Evolutionary conservation across 1,284 basidiomycete genomes (phyloP), one percentile per base, ranked within the genome.

Genomic region (Tilletia indica): DNA sequence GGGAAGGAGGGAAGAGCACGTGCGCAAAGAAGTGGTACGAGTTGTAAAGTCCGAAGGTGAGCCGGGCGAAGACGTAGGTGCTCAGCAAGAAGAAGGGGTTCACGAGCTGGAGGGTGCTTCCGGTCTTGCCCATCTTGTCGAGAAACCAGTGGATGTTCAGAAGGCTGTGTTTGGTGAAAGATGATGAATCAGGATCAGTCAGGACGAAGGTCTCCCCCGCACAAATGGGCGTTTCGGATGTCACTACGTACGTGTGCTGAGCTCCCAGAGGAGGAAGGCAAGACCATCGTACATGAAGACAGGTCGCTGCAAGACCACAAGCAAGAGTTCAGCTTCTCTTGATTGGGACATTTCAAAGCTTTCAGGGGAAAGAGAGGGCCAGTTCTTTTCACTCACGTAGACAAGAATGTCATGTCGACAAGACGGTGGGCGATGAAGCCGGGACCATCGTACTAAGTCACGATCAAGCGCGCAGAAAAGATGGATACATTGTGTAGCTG

Each of bases 141-240:
- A 84, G 72, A 74, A 84, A 84, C 85, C 85, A 86, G 74, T 86
- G 85, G 21, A 84, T 82, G 77, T 86, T 84, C 67, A 86, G 81
- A 86, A 86, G 9, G 82, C 71, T 73, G 63, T 9, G 67, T 19
- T 69, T 8, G 3, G 0, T 6, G 51, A 58, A 47, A 34, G 2
- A 47, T 34, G 1, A 70, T 25, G 42, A 42, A 25, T 69, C 48
- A 54, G 71, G 34, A 42, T 25, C n/a, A 16, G 64, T 16, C 36
- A 70, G 67, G 63, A 38, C 12, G 42, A 51, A 39, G 47, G 63
- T 2, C 1, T n/a, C 51, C n/a, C 51, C n/a, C 51, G 58, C n/a
- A 39, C 51, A 54, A 63, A 70, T 38, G 67, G 21, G 66, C 64
- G 42, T 42, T 48, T 66, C 48, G 61, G 56, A 47, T 14, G 67